Percentiles rank a stretch among this genome's conserved stretches.
Conservation (phyloP, 345 rosid genomes). For the Brassica cretica region DNA sequence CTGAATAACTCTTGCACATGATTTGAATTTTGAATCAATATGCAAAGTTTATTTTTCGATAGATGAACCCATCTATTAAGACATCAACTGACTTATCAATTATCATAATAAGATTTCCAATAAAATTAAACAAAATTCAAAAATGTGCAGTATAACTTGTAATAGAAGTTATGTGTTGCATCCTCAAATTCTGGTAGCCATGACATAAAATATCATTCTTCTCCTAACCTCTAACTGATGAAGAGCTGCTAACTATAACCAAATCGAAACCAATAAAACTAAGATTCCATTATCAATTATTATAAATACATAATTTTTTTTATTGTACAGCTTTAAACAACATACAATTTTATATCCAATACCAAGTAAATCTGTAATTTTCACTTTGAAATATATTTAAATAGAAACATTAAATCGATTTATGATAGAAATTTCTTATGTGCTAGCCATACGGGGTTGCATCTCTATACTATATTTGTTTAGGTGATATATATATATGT, state of each 20-base stretch:
- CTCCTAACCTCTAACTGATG: constrained; percentile 17
- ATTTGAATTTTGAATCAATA: background rate
- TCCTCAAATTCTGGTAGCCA: constrained; percentile 16
- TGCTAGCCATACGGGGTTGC: background rate
- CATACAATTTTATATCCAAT: background rate
- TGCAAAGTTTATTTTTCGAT: background rate
- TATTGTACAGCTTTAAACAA: background rate
- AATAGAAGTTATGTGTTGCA: constrained; percentile 3
- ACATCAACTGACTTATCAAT: background rate
- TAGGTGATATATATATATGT: background rate
- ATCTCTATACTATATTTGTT: background rate
- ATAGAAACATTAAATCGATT: background rate
- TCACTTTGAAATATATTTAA: background rate
- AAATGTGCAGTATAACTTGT: background rate
- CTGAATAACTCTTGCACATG: background rate
- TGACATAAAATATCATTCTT: constrained; percentile 6
- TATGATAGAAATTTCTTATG: background rate
- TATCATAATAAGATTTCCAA: background rate
- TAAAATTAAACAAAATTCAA: background rate
- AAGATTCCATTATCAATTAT: background rate
- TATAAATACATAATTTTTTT: background rate
- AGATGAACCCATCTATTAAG: background rate
- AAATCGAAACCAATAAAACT: constrained; percentile 12
- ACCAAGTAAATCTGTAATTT: background rate
- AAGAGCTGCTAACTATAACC: constrained; percentile 21